These are phyloP conservation scores for Yamadazyma dendronema DNA, from an alignment of 1,139 yeast species.

Conservation along the genomic window DNA sequence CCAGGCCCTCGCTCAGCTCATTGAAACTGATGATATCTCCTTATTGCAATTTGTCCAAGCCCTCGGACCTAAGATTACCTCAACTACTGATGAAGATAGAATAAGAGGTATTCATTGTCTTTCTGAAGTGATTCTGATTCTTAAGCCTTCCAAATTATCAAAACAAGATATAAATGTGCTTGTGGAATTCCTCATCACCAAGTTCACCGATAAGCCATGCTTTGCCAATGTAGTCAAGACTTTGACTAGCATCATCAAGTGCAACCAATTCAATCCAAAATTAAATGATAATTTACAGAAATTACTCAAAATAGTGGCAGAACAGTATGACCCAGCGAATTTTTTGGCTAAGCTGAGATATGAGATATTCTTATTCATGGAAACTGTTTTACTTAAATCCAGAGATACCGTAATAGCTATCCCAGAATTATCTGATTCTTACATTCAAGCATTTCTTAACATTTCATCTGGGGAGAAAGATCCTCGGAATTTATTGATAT, in stretches of 20 bases:
- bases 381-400: constrained; percentile 27
- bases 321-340: constrained; percentile 57
- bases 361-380: constrained; percentile 53
- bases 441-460: constrained; percentile 58
- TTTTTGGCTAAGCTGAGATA: constrained; percentile 67
- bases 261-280: constrained; percentile 41
- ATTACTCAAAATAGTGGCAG: constrained; percentile 40
- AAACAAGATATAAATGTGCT: constrained; percentile 70
- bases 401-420: constrained; percentile 10
- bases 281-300: constrained; percentile 25
- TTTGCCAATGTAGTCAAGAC: constrained; percentile 55
- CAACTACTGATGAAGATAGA: constrained; percentile 59
- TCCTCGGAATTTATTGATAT: constrained; percentile 76
- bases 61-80: constrained; percentile 55
- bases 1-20: constrained; percentile 22
- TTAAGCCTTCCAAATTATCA: constrained; percentile 35
- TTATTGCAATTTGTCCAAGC: constrained; percentile 37
- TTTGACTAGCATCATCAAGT: constrained; percentile 47
- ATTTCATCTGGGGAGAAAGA: constrained; percentile 89
- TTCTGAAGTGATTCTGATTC: constrained; percentile 46
- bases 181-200: constrained; percentile 59
- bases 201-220: constrained; percentile 64
- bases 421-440: constrained; percentile 29
- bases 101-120: constrained; percentile 57
- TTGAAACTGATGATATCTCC: constrained; percentile 22